Base-by-base conservation (phyloP, 2,329 filamentous ascomycete genomes). In the Ceratocystis alfenasii region DNA sequence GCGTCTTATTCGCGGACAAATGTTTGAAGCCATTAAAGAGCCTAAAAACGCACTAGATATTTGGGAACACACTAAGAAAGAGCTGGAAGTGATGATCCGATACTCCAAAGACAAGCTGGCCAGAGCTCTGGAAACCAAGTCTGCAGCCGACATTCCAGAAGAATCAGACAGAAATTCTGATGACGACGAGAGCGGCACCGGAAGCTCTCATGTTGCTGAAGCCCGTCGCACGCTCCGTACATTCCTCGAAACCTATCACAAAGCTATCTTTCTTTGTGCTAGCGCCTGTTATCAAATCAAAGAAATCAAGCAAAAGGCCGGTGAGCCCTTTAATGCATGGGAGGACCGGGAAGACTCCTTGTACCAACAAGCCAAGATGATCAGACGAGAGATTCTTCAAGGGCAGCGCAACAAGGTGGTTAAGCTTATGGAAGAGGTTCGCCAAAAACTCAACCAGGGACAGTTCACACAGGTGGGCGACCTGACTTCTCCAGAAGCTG, bases 211-310 rank as follows among this genome's bases (percentile, higher is more conserved):
- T n/a, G 12, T 20, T 17, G 28, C 53, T 15, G 53, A 57, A 33
- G 53, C 53, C 6, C 53, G 53, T 15, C 53, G 53, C 25, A 30
- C 28, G 1, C 78, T 96, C 25, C 86, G 90, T 8, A 81, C 79
- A 22, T 86, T 89, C 1, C 78, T 96, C 20, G 90, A 95, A 72
- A 75, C 95, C 55, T 82, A 93, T 68, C 93, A 96, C 73, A 85
- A 87, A 69, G 90, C 87, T 36, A 80, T 84, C 0, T 96, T 96
- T 76, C 96, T 95, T 72, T 87, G 87, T 30, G 90, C 87, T 15
- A 96, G 91, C 70, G 87, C 86, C 0, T 86, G 87, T 70, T 96
- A 86, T 72, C 90, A 96, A 72, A 88, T 95, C 68, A 94, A 92
- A 72, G 83, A 84, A 0, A 83, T 92, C 66, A 74, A 82, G 57